phyloP scores from a whole-genome alignment of 2,329 filamentous ascomycete genomes.

The Dothistroma septosporum region DNA sequence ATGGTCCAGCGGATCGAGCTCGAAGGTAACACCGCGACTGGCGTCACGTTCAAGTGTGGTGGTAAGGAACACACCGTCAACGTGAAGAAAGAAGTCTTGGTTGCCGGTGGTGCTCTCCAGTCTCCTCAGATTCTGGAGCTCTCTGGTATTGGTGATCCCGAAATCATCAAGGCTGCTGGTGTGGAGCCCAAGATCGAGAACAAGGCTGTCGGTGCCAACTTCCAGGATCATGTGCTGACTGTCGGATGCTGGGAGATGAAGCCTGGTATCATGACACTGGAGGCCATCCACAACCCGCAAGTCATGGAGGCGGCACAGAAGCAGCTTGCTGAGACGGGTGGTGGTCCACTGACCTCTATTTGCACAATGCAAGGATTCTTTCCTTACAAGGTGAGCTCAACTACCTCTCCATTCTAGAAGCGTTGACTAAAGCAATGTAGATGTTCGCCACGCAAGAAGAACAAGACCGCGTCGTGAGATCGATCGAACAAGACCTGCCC shows the following conservation, averaged over 20 bases:
- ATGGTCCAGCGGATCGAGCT: slow-evolving; percentile 47
- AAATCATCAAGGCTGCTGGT: slow-evolving; percentile 36
- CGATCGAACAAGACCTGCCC: slow-evolving; percentile 29
- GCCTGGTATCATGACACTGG: slow-evolving; percentile 27
- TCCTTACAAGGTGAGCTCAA: slow-evolving; percentile 28
- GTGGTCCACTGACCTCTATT: slow-evolving; percentile 33
- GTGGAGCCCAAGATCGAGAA: slow-evolving; percentile 45
- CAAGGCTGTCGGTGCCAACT: slow-evolving; percentile 47
- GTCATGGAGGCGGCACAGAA: slow-evolving; percentile 34
- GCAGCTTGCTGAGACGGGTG: slow-evolving; percentile 30
- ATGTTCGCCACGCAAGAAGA: slow-evolving; percentile 34
- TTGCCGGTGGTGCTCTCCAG: slow-evolving; percentile 56
- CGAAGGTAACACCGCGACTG: slow-evolving; percentile 37
- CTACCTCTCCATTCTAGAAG: neutral
- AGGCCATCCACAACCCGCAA: slow-evolving; percentile 32
- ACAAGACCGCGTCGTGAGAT: slow-evolving; percentile 31
- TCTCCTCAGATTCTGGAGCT: slow-evolving; percentile 59
- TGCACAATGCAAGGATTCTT: slow-evolving; percentile 38
- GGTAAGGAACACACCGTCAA: slow-evolving; percentile 37
- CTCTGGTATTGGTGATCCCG: slow-evolving; percentile 54
- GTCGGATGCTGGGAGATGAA: slow-evolving; percentile 27
- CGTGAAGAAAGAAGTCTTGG: slow-evolving; percentile 50
- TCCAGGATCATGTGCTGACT: slow-evolving; percentile 45
- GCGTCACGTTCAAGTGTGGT: slow-evolving; percentile 42
- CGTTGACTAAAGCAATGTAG: neutral